Evolutionary conservation across 2,329 filamentous ascomycete species (phyloP).

Genomic region (Beauveria pseudobassiana): DNA sequence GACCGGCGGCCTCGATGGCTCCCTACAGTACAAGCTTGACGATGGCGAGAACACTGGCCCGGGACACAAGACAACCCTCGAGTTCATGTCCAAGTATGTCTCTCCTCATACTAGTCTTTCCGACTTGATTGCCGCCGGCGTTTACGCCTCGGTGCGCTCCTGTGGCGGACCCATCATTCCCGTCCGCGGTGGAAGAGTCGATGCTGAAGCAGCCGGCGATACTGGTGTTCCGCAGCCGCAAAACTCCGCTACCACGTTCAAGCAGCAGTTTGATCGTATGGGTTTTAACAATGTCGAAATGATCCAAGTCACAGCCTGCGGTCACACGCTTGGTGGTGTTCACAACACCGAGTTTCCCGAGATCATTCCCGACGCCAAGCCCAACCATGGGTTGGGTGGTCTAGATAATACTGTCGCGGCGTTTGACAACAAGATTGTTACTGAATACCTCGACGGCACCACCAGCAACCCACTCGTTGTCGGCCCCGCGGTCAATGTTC

Average conservation of each 20-base stretch:
- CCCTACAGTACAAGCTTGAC: conserved; percentile 50
- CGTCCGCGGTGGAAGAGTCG: conserved; percentile 44
- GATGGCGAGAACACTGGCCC: conserved; percentile 50
- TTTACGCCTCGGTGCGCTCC: conserved; percentile 50
- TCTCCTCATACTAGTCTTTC: conserved; percentile 44
- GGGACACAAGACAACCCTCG: conserved; percentile 45
- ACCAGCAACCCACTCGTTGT: conserved; percentile 49
- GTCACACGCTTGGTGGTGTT: conserved; percentile 54
- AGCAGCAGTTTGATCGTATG: conserved; percentile 48
- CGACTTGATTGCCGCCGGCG: conserved; percentile 51
- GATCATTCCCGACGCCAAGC: conserved; percentile 39
- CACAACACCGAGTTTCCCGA: conserved; percentile 46
- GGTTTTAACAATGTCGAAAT: conserved; percentile 50
- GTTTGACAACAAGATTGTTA: conserved; percentile 51
- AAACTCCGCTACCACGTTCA: conserved; percentile 44
- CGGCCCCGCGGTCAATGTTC: conserved; percentile 36
- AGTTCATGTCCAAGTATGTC: conserved; percentile 46
- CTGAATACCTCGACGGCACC: conserved; percentile 47
- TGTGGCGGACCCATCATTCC: conserved; percentile 51
- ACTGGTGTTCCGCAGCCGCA: conserved; percentile 50
- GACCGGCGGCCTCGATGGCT: conserved; percentile 50
- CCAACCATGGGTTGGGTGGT: conserved; percentile 33
- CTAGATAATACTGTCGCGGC: conserved; percentile 40
- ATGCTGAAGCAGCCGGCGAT: conserved; percentile 41
- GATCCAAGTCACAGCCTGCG: conserved; percentile 54